Base-by-base conservation (phyloP, 1,284 basidiomycete species). In the Laetiporus sulphureus region DNA sequence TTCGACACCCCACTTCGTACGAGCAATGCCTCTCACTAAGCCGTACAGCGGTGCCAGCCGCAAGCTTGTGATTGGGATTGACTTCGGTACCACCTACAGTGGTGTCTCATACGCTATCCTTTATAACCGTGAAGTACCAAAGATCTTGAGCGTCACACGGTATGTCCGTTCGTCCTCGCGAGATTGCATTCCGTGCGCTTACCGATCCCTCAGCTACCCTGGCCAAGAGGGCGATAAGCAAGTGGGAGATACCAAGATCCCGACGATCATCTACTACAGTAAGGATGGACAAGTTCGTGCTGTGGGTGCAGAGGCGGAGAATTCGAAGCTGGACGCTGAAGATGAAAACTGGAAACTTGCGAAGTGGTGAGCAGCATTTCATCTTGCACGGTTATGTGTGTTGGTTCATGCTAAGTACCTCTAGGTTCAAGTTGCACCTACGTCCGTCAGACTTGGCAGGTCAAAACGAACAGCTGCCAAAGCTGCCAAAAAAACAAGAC, bases 391-490 rank as follows among this genome's bases (percentile, higher is more conserved):
- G 15, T 18, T 5, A 29, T 18, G 4, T 3, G 8, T 40, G 19
- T 10, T 22, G 25, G n/a, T 11, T 2, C 31, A 24, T 2, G 15
- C 2, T 22, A 7, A 32, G n/a, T 13, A 19, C 19, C 20, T 18
- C 16, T 15, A 79, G 77, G 77, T 79, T 77, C 63, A 79, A 80
- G 51, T 55, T 80, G 0, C 69, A 76, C 48, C 56, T 80, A 3
- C 66, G 71, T 1, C 69, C n/a, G n/a, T n/a, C 71, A 4, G 19
- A 13, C 15, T 11, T 20, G 12, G 20, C 21, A 18, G 23, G 22
- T 8, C 50, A 48, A 12, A 58, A 61, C 38, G 45, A 35, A 18
- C 16, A 8, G 6, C 54, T 76, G 8, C 71, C 67, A 1, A 61
- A 68, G 1, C 61, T 80, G 1, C 77, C 77, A 0, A 37, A 49